These are phyloP conservation scores for Talaromyces pinophilus DNA, from an alignment of 2,329 filamentous ascomycete species.

Conservation along the genomic window DNA sequence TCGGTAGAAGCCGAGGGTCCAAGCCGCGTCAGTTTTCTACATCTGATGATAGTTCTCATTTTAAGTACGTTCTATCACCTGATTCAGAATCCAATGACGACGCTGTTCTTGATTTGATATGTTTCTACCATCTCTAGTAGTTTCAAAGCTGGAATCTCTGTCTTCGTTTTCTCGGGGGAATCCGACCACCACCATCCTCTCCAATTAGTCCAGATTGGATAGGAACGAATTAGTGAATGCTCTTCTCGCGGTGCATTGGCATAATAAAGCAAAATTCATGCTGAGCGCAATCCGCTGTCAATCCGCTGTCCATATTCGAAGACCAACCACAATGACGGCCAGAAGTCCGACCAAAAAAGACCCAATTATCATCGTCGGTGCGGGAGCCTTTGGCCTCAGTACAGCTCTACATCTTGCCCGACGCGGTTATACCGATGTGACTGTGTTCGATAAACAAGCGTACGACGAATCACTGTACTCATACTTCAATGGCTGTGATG, in stretches of 20 bases:
- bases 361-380: slow-evolving; percentile 33
- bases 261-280: not conserved
- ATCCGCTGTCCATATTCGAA: not conserved
- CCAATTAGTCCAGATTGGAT: not conserved
- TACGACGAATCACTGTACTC: slow-evolving; percentile 46
- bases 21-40: not conserved
- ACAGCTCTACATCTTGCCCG: slow-evolving; percentile 48
- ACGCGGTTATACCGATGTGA: slow-evolving; percentile 51
- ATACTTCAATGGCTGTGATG: slow-evolving; percentile 46
- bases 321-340: not conserved
- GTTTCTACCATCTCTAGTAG: not conserved
- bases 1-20: slow-evolving; percentile 16
- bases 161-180: slow-evolving; percentile 7
- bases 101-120: not conserved
- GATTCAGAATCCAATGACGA: not conserved
- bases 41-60: not conserved
- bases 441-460: slow-evolving; percentile 52
- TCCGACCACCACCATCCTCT: not conserved
- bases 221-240: not conserved
- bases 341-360: slow-evolving; percentile 4
- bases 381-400: slow-evolving; percentile 33
- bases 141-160: not conserved
- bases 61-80: not conserved
- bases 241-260: not conserved
- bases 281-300: not conserved